These are phyloP conservation scores for Trypanosoma lewisi DNA, from an alignment of 208 protist genomes.

Conservation along the genomic window DNA sequence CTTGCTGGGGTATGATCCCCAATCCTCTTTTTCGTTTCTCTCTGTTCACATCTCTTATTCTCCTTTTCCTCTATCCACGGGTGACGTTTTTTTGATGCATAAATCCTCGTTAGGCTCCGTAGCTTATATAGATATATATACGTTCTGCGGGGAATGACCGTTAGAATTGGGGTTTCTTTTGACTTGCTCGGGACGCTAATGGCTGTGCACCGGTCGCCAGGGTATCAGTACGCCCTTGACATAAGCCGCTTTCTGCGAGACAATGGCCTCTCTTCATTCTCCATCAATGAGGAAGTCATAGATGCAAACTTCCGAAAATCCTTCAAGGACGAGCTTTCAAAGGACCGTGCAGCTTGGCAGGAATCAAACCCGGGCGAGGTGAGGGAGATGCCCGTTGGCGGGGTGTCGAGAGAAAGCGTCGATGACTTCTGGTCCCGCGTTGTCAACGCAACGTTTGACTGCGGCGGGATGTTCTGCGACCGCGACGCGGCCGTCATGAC, in stretches of 20 bases:
- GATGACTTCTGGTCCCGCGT: conserved; percentile 48
- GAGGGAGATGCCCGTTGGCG: conserved; percentile 67
- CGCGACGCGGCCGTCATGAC: conserved; percentile 9
- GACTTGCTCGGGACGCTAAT: conserved; percentile 68
- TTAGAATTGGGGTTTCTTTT: conserved; percentile 47
- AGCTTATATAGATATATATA: neutral
- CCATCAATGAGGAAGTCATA: conserved; percentile 8
- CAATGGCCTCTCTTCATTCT: conserved; percentile 23
- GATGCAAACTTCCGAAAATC: conserved; percentile 6
- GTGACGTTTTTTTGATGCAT: neutral
- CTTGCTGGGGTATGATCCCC: neutral
- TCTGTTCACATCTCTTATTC: neutral
- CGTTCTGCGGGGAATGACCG: conserved; percentile 4
- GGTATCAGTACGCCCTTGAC: conserved; percentile 54
- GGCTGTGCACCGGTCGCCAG: conserved; percentile 40
- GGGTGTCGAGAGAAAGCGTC: conserved; percentile 26
- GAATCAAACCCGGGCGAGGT: conserved; percentile 16
- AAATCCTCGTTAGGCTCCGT: neutral
- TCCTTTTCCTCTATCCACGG: neutral
- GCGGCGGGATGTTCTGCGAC: conserved; percentile 7
- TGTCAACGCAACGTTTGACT: conserved; percentile 20
- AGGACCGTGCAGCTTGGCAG: conserved; percentile 16
- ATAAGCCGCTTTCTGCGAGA: conserved; percentile 40
- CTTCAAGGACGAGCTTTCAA: conserved; percentile 14
- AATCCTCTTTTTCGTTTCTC: neutral